Base-by-base conservation (phyloP, 257 asterid genomes). In the Ilex asprella region DNA sequence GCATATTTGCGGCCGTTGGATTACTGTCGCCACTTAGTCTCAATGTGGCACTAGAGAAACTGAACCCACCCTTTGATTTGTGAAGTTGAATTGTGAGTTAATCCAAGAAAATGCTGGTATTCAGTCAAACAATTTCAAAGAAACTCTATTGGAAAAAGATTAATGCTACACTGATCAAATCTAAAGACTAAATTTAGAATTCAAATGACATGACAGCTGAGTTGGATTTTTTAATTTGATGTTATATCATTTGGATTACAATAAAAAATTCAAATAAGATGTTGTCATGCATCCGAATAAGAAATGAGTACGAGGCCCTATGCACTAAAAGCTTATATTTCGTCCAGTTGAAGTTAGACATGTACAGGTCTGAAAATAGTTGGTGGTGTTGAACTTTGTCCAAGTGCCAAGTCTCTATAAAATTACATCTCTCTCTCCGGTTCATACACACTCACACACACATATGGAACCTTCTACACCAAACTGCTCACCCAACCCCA, bases 401-500 rank as follows among this genome's bases (percentile, higher is more conserved):
- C 70, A 58, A 75, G 75, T 73, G 73, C 76, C 12, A 6, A 39
- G 57, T 49, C 39, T 16, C 13, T 64, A 31, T 16, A 12, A 65
- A 68, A 16, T 49, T 59, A 61, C 53, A 14, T 58, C 31, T 35
- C 56, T 55, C 62, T 32, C 52, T 21, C 27, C 27, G 27, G 27
- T 21, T 21, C 27, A 21, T 21, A 21, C 27, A 21, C 27, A 21
- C 0, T 21, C 27, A 21, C 27, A 21, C 27, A 21, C 27, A 62
- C 49, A 63, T 50, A 60, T 30, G 51, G 54, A 64, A 74, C 29
- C 71, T 78, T 71, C 71, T 72, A 67, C 61, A 82, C 89, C 96
- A 77, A 88, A 82, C 90, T 70, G 76, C 21, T 51, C 70, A 81
- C 78, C 94, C 47, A 79, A 71, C 58, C 89, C 94, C 87, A 81